A percentile compares a stretch with the other conserved stretches of the same genome.
phyloP scores from a whole-genome alignment of 768 basidiomycete genomes.

The Rhodotorula sphaerocarpa region DNA sequence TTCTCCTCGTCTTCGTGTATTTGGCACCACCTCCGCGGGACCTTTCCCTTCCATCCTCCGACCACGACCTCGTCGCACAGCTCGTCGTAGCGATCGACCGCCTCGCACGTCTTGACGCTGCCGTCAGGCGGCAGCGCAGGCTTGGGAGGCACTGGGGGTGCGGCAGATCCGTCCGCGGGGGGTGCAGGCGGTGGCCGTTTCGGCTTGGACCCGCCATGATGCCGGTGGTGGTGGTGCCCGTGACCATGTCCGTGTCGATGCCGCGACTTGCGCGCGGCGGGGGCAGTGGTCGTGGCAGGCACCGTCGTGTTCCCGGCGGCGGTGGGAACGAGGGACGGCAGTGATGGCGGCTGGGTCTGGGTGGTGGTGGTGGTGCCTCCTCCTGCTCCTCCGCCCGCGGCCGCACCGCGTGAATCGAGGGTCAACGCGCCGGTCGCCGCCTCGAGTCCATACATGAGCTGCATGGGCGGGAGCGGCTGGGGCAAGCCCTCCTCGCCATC shows the following conservation, averaged over 20 bases:
- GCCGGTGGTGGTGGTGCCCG: background rate
- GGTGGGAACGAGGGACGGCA: no score
- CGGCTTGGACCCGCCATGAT: background rate
- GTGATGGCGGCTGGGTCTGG: no score
- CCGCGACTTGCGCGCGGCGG: no score
- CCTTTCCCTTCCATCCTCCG: constrained; percentile 33
- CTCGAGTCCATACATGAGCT: no score
- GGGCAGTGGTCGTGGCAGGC: no score
- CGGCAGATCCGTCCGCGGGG: background rate
- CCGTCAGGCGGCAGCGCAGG: constrained; percentile 18
- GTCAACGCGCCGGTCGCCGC: no score
- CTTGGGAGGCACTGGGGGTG: background rate
- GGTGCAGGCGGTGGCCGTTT: constrained; percentile 14
- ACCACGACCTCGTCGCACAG: constrained; percentile 30
- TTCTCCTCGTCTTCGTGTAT: constrained; percentile 32
- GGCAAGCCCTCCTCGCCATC: no score
- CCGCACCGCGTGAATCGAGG: no score
- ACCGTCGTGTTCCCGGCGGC: no score
- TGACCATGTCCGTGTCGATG: background rate
- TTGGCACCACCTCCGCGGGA: constrained; percentile 21
- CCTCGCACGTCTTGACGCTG: constrained; percentile 26
- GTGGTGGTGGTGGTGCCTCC: no score
- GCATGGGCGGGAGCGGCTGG: no score
- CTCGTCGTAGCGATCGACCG: constrained; percentile 25
- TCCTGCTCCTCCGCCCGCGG: no score